A percentile compares a stretch with the other conserved stretches of the same genome.
These are phyloP conservation scores for Neoboletus brunneissimus DNA, from an alignment of 768 basidiomycete species.

Conservation along the genomic window DNA sequence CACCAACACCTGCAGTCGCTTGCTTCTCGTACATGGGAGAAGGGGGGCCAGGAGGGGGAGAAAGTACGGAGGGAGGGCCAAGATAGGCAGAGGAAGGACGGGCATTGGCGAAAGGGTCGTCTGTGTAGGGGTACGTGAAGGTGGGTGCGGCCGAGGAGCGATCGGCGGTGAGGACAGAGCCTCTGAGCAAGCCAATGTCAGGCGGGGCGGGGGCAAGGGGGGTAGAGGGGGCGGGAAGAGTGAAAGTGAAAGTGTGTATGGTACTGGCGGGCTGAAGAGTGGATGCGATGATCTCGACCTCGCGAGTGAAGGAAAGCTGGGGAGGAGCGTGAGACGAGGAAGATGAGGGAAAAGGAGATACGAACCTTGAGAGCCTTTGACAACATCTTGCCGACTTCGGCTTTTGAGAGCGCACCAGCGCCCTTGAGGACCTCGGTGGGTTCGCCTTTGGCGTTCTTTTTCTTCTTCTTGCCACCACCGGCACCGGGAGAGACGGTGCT, in stretches of 20 bases:
- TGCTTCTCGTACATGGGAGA: slow-evolving; percentile 35
- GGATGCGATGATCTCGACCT: slow-evolving; percentile 94
- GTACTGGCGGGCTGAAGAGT: slow-evolving; percentile 91
- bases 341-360: not conserved
- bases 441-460: slow-evolving; percentile 58
- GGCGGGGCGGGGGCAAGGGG: slow-evolving; percentile 73
- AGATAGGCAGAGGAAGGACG: slow-evolving; percentile 79
- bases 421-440: slow-evolving; percentile 60
- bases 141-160: slow-evolving; percentile 63
- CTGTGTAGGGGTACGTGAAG: slow-evolving; percentile 69
- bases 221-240: slow-evolving; percentile 70
- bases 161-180: slow-evolving; percentile 68
- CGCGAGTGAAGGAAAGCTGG: slow-evolving; percentile 86
- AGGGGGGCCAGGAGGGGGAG: slow-evolving; percentile 30
- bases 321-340: not conserved
- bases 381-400: slow-evolving; percentile 87
- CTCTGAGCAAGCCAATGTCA: slow-evolving; percentile 58
- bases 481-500: slow-evolving; percentile 84
- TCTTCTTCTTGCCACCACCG: slow-evolving; percentile 73
- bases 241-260: slow-evolving; percentile 89
- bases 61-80: slow-evolving; percentile 67
- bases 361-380: slow-evolving; percentile 86
- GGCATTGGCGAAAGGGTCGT: slow-evolving; percentile 66
- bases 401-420: slow-evolving; percentile 76
- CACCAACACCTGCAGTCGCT: slow-evolving; percentile 34